phyloP scores from a whole-genome alignment of 108 stramenopile species.

The Fragilaria crotonensis region DNA sequence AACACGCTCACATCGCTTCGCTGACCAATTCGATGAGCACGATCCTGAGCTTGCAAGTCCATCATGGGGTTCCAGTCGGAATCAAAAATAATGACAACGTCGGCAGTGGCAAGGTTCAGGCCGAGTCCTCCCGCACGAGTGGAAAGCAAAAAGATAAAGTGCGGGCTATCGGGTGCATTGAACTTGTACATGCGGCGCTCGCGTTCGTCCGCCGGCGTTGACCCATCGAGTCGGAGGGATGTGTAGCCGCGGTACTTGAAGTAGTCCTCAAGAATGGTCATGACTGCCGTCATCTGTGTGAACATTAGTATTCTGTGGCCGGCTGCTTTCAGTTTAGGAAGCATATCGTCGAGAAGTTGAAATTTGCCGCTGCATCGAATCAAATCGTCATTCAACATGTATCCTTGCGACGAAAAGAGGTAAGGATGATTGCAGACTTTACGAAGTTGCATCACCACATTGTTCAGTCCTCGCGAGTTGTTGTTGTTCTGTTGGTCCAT shows the following conservation, averaged over 20 bases:
- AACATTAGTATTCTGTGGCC: slow-evolving; percentile 94
- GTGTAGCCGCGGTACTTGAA: slow-evolving; percentile 63
- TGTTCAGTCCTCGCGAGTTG: slow-evolving; percentile 67
- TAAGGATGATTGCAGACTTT: slow-evolving; percentile 91
- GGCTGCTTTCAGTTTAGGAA: slow-evolving; percentile 79
- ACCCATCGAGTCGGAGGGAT: slow-evolving; percentile 83
- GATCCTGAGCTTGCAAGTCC: slow-evolving; percentile 96
- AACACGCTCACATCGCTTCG: slow-evolving; percentile 83
- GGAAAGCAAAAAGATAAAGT: slow-evolving; percentile 91
- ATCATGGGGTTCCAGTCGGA: slow-evolving; percentile 99
- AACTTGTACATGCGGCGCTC: slow-evolving; percentile 95
- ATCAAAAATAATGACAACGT: slow-evolving; percentile 96
- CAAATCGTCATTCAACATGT: slow-evolving; percentile 69
- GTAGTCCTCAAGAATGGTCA: slow-evolving; percentile 93
- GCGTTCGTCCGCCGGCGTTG: slow-evolving; percentile 87
- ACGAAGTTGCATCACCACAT: slow-evolving; percentile 90
- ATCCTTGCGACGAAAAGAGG: slow-evolving; percentile 74
- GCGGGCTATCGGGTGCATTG: slow-evolving; percentile 79
- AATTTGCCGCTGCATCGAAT: slow-evolving; percentile 89
- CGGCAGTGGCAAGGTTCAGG: slow-evolving; percentile 84
- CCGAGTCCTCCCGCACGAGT: slow-evolving; percentile 92
- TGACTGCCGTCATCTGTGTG: slow-evolving; percentile 92
- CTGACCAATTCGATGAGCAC: slow-evolving; percentile 98
- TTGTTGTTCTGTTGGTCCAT: background rate
- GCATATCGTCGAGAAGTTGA: slow-evolving; percentile 87